Evolutionary conservation across 352 stramenopile genomes (phyloP), one percentile per base, ranked within the genome.

Genomic region (Phytophthora podocarpi): DNA sequence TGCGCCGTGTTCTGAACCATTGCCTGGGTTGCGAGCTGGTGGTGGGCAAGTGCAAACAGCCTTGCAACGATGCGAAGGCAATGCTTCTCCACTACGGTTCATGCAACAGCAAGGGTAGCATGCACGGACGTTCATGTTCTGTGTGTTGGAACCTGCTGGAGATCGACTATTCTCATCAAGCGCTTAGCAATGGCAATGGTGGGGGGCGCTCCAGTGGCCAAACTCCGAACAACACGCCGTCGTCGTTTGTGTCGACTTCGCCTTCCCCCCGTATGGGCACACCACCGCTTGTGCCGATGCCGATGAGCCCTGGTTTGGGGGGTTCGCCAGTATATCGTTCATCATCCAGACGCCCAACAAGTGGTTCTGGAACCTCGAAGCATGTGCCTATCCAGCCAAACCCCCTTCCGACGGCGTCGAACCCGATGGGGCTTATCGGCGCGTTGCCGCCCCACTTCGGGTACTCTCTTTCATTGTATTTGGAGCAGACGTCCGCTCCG

Each of bases 381-480:
- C 82, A 87, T 49, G 76, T 91, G 4, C 73, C 73, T n/a, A 92
- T 92, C 34, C 83, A 92, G 67, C 83, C 83, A 4, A 92, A 92
- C 51, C 77, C 78, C n/a, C 58, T 90, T 32, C 82, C 82, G n/a
- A 91, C 82, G 12, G 63, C 65, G 7, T 89, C 79, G 3, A 92
- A 92, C 52, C 82, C 82, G 8, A 81, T 86, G 74, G 78, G 80
- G 21, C 67, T 91, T 16, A 79, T 86, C 24, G 64, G 75, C 27
- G 43, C 70, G 5, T 76, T 89, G 49, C 64, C 64, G 30, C 83
- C 80, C 24, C 74, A 85, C 15, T 85, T 92, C 49, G 74, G 81
- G 5, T 82, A 79, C 37, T 84, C 80, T 24, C 59, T 92, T 58
- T 76, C 83, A 5, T 63, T 90, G 54, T 90, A 90, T 48, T 49